Evolutionary conservation across 768 basidiomycete genomes (phyloP).

Genomic region (Rhodotorula graminis): DNA sequence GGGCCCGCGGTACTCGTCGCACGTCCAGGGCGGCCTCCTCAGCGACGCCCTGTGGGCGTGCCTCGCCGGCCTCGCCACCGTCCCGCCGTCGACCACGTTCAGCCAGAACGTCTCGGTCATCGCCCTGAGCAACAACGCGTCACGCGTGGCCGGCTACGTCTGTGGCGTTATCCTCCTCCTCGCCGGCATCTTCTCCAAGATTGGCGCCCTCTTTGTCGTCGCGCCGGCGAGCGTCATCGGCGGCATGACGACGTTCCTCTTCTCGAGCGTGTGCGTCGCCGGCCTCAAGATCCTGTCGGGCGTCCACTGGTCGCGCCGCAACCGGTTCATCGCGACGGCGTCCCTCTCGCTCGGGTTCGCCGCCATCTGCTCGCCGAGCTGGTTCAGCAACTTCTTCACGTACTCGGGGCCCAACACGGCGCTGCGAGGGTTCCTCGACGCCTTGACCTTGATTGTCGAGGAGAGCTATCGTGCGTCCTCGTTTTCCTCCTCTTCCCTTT

Average conservation of each 20-base stretch:
- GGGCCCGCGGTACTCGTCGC: slow-evolving; percentile 68
- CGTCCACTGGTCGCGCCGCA: slow-evolving; percentile 41
- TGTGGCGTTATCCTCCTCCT: slow-evolving; percentile 59
- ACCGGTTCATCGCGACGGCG: slow-evolving; percentile 53
- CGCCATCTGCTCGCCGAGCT: slow-evolving; percentile 61
- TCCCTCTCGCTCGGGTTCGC: slow-evolving; percentile 65
- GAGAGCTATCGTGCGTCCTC: slow-evolving; percentile 38
- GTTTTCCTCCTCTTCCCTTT: slow-evolving; percentile 48
- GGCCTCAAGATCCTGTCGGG: slow-evolving; percentile 68
- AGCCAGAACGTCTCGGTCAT: slow-evolving; percentile 50
- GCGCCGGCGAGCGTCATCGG: slow-evolving; percentile 47
- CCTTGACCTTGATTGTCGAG: slow-evolving; percentile 1
- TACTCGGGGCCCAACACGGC: slow-evolving; percentile 17
- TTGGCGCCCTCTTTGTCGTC: slow-evolving; percentile 73
- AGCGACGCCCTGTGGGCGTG: slow-evolving; percentile 71
- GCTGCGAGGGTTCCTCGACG: slow-evolving; percentile 43
- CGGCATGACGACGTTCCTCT: slow-evolving; percentile 79
- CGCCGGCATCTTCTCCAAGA: slow-evolving; percentile 65
- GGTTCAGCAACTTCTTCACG: slow-evolving; percentile 48
- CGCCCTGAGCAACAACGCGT: slow-evolving; percentile 59
- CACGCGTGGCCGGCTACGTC: slow-evolving; percentile 70
- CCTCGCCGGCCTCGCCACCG: slow-evolving; percentile 74
- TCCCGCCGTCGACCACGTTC: slow-evolving; percentile 59
- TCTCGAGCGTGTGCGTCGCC: slow-evolving; percentile 67
- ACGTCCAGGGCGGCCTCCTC: slow-evolving; percentile 78